phyloP scores from a whole-genome alignment of 2,329 filamentous ascomycete species.

The Xylaria sp. region DNA sequence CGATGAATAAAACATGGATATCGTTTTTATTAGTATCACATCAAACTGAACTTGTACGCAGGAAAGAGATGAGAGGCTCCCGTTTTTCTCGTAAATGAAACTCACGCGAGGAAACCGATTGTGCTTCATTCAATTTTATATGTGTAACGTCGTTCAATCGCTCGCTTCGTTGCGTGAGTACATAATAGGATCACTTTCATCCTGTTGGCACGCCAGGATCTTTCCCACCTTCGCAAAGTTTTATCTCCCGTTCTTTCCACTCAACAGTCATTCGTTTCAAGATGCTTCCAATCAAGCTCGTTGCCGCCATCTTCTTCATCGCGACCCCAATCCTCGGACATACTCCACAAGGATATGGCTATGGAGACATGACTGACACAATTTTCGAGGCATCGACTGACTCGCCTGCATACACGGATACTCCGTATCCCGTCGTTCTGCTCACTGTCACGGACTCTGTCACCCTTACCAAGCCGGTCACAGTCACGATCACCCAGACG shows the following conservation, averaged over 20 bases:
- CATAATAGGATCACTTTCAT: neutral
- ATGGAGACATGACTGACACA: constrained; percentile 27
- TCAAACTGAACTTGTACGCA: neutral
- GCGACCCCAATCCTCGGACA: constrained; percentile 15
- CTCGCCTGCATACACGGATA: neutral
- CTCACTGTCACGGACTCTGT: constrained; percentile 29
- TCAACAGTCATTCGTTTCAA: constrained; percentile 25
- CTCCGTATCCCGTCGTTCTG: constrained; percentile 8
- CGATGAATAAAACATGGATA: constrained; percentile 23
- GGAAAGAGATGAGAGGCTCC: neutral
- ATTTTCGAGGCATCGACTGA: constrained; percentile 5
- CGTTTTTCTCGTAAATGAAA: neutral
- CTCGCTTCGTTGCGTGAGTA: neutral
- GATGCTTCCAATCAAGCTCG: constrained; percentile 18
- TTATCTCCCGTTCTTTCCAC: constrained; percentile 3
- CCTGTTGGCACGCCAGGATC: neutral
- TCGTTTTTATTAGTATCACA: constrained; percentile 36
- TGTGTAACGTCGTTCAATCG: neutral
- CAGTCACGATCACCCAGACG: constrained; percentile 30
- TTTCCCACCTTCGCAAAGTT: neutral
- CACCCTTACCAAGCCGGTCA: constrained; percentile 25
- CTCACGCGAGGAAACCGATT: constrained; percentile 10
- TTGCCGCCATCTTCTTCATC: constrained; percentile 19
- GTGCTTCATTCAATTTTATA: constrained; percentile 8
- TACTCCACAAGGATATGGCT: constrained; percentile 30